Percentiles rank a stretch among this genome's conserved stretches.
These are phyloP conservation scores for Saccharomyces hybrid DNA, from an alignment of 1,139 yeast genomes.

Conservation along the genomic window DNA sequence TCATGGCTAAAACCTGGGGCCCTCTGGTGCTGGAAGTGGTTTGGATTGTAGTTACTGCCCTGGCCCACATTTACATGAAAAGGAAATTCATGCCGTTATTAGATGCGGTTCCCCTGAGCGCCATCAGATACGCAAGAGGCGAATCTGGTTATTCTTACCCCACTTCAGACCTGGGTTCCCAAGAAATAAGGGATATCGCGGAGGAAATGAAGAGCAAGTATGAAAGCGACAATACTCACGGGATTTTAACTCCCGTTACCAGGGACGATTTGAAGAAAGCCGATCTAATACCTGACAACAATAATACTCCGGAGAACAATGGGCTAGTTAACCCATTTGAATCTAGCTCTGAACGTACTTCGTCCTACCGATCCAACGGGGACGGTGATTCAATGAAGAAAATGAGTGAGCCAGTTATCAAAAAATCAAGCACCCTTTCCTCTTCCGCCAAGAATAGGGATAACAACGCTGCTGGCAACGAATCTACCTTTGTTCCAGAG, in stretches of 20 bases:
- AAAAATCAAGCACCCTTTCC: not conserved
- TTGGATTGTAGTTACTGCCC: slow-evolving; percentile 44
- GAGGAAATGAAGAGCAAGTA: slow-evolving; percentile 31
- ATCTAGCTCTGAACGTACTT: not conserved
- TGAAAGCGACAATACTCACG: slow-evolving; percentile 21
- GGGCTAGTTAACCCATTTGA: not conserved
- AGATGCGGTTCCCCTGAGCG: slow-evolving; percentile 69
- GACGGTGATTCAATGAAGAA: not conserved
- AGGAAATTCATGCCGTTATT: slow-evolving; percentile 52
- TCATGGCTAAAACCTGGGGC: slow-evolving; percentile 67
- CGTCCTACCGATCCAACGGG: not conserved
- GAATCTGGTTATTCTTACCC: slow-evolving; percentile 38
- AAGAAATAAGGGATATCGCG: slow-evolving; percentile 51
- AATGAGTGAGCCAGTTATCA: not conserved
- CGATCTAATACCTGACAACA: slow-evolving; percentile 15
- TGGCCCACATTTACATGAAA: slow-evolving; percentile 50
- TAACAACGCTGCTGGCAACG: slow-evolving; percentile 1
- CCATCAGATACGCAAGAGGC: slow-evolving; percentile 53
- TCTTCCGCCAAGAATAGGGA: not conserved
- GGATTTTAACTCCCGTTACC: slow-evolving; percentile 28
- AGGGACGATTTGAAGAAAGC: slow-evolving; percentile 33
- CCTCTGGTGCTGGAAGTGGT: slow-evolving; percentile 58
- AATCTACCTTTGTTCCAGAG: slow-evolving; percentile 23
- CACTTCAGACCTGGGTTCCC: slow-evolving; percentile 52
- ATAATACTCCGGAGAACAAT: not conserved